A percentile compares a stretch with the other conserved stretches of the same genome.
phyloP scores from a whole-genome alignment of 108 stramenopile genomes.

The Parietichytrium sp. region DNA sequence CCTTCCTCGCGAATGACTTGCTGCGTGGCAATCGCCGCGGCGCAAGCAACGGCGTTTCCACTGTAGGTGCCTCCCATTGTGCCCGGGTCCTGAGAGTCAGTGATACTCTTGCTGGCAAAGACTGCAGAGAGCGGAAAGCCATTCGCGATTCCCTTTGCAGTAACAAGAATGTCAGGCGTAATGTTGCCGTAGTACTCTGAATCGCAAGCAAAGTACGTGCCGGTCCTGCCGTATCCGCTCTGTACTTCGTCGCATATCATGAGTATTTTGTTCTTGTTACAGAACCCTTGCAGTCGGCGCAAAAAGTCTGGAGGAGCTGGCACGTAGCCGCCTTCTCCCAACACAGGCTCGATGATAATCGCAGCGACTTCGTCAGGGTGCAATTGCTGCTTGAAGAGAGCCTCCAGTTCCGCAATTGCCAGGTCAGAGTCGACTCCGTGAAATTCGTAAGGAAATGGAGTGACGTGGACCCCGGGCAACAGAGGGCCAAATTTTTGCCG shows the following conservation, averaged over 20 bases:
- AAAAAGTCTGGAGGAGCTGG: conserved; percentile 64
- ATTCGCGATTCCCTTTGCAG: conserved; percentile 71
- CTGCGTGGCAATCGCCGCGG: conserved; percentile 67
- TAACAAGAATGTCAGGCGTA: conserved; percentile 67
- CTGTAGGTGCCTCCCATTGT: conserved; percentile 71
- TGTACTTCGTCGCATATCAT: conserved; percentile 56
- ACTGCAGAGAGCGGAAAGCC: conserved; percentile 71
- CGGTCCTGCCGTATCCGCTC: conserved; percentile 46
- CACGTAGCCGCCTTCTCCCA: conserved; percentile 68
- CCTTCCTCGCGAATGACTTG: conserved; percentile 60
- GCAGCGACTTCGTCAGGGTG: conserved; percentile 60
- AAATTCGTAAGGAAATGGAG: conserved; percentile 61
- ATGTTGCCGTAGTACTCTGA: conserved; percentile 51
- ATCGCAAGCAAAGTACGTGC: conserved; percentile 41
- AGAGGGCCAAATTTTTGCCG: conserved; percentile 1
- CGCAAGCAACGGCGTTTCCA: conserved; percentile 69
- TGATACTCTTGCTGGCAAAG: conserved; percentile 60
- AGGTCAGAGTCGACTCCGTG: conserved; percentile 47
- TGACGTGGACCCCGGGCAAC: conserved; percentile 30
- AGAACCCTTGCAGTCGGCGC: conserved; percentile 54
- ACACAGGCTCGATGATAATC: conserved; percentile 66
- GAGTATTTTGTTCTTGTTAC: conserved; percentile 58
- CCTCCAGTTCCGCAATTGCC: conserved; percentile 52
- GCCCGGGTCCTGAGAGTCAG: conserved; percentile 61
- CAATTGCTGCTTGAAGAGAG: conserved; percentile 57